phyloP scores from a whole-genome alignment of 2,329 filamentous ascomycete genomes.

The Dactylonectria macrodidyma region DNA sequence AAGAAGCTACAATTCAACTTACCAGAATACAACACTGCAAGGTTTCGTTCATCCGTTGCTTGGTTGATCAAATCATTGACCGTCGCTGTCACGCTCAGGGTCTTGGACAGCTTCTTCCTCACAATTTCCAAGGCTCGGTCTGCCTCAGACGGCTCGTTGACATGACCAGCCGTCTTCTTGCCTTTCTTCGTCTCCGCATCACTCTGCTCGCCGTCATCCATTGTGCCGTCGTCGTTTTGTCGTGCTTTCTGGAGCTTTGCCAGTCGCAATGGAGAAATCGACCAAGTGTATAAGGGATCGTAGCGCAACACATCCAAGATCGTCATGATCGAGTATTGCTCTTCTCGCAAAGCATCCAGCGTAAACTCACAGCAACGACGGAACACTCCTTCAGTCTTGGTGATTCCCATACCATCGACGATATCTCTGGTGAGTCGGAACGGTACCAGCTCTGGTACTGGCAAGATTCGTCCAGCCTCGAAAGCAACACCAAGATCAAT shows the following conservation, averaged over 20 bases:
- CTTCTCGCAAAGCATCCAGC: constrained; percentile 92
- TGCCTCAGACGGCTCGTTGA: constrained; percentile 80
- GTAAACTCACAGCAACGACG: constrained; percentile 99
- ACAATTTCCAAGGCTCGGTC: constrained; percentile 94
- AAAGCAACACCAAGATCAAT: constrained; percentile 98
- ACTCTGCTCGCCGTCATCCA: constrained; percentile 55
- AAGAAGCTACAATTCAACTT: constrained; percentile 50
- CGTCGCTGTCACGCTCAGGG: constrained; percentile 92
- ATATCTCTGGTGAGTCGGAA: constrained; percentile 96
- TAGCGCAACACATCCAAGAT: constrained; percentile 98
- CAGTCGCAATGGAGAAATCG: constrained; percentile 79
- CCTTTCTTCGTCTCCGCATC: constrained; percentile 60
- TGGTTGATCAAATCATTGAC: constrained; percentile 98
- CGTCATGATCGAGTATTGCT: constrained; percentile 98
- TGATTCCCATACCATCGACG: constrained; percentile 97
- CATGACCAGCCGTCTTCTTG: constrained; percentile 52
- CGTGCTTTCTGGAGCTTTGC: constrained; percentile 76
- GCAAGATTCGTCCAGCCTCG: constrained; percentile 94
- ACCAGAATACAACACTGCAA: constrained; percentile 91
- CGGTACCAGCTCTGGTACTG: constrained; percentile 94
- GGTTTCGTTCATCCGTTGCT: constrained; percentile 91
- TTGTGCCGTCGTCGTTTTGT: constrained; percentile 60
- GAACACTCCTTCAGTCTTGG: constrained; percentile 95
- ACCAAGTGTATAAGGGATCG: constrained; percentile 97
- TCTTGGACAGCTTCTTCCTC: constrained; percentile 95